Evolutionary conservation across 495 filamentous ascomycete genomes (phyloP).

Genomic region (Podospora comata): DNA sequence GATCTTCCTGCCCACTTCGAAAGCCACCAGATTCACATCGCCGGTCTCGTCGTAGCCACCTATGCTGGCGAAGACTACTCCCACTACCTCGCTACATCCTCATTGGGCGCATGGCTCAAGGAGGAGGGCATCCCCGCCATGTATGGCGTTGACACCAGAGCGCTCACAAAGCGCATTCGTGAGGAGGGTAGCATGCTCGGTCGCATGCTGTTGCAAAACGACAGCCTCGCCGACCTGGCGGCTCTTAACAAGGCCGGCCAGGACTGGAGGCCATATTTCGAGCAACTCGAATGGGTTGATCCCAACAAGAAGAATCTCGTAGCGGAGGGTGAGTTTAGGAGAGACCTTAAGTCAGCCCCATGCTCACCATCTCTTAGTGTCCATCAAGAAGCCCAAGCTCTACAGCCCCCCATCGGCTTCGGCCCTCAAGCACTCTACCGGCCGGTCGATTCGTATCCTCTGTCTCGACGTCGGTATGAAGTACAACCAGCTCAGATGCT

Average conservation of each 20-base stretch:
- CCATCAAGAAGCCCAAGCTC: slow-evolving; percentile 74
- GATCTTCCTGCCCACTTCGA: slow-evolving; percentile 91
- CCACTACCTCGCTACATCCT: slow-evolving; percentile 85
- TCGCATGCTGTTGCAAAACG: slow-evolving; percentile 72
- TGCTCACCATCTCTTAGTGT: slow-evolving; percentile 61
- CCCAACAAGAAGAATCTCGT: slow-evolving; percentile 91
- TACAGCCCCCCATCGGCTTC: slow-evolving; percentile 66
- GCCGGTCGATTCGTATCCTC: slow-evolving; percentile 77
- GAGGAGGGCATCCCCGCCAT: slow-evolving; percentile 95
- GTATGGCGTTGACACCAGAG: slow-evolving; percentile 91
- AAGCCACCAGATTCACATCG: slow-evolving; percentile 83
- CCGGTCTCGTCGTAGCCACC: slow-evolving; percentile 82
- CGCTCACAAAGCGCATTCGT: slow-evolving; percentile 88
- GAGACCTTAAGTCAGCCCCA: slow-evolving; percentile 13
- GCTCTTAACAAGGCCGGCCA: slow-evolving; percentile 27
- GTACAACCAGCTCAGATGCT: slow-evolving; percentile 92
- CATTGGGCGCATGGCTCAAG: slow-evolving; percentile 90
- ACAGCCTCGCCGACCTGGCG: slow-evolving; percentile 37
- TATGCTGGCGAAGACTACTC: slow-evolving; percentile 94
- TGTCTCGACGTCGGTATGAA: slow-evolving; percentile 97
- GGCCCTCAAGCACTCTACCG: slow-evolving; percentile 77
- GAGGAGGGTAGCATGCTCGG: slow-evolving; percentile 96
- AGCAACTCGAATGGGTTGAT: slow-evolving; percentile 80
- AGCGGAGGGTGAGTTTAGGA: slow-evolving; percentile 71
- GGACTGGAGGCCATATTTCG: slow-evolving; percentile 66